Evolutionary conservation across 352 stramenopile species (phyloP).

Genomic region (Phytophthora sojae): DNA sequence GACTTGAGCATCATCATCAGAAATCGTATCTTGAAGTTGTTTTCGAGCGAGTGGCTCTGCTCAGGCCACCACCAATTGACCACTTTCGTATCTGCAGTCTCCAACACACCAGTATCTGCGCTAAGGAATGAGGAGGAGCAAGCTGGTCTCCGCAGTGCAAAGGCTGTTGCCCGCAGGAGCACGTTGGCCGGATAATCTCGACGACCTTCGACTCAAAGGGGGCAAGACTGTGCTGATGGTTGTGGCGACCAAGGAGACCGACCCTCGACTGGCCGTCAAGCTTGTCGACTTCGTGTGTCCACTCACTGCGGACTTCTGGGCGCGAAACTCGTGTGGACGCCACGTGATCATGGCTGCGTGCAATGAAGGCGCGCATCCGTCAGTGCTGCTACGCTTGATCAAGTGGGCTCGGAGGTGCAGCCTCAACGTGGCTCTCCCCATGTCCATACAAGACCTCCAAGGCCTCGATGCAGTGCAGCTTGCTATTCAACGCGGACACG

Average conservation of each 20-base stretch:
- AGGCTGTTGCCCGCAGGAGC: conserved; percentile 7
- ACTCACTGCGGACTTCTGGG: conserved; percentile 14
- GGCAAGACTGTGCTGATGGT: conserved; percentile 26
- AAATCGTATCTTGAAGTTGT: background rate
- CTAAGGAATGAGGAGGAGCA: conserved; percentile 7
- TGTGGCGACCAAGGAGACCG: background rate
- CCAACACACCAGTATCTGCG: background rate
- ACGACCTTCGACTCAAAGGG: conserved; percentile 6
- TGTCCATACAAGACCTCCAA: conserved; percentile 7
- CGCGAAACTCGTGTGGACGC: background rate
- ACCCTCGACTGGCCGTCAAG: conserved; percentile 16
- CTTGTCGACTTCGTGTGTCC: conserved; percentile 22
- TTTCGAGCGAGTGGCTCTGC: background rate
- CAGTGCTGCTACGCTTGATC: conserved; percentile 13
- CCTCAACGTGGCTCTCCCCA: conserved; percentile 12
- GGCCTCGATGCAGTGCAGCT: conserved; percentile 16
- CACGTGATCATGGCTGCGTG: conserved; percentile 27
- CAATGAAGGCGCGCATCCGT: conserved; percentile 10
- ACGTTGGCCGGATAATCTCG: conserved; percentile 1
- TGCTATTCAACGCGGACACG: conserved; percentile 8
- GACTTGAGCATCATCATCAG: conserved; percentile 4
- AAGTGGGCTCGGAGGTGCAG: conserved; percentile 14
- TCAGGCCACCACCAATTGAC: background rate
- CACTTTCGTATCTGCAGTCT: background rate
- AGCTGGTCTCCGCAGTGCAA: conserved; percentile 2